Evolutionary conservation across 495 filamentous ascomycete species (phyloP).

Genomic region (Bathelium albidoporum): DNA sequence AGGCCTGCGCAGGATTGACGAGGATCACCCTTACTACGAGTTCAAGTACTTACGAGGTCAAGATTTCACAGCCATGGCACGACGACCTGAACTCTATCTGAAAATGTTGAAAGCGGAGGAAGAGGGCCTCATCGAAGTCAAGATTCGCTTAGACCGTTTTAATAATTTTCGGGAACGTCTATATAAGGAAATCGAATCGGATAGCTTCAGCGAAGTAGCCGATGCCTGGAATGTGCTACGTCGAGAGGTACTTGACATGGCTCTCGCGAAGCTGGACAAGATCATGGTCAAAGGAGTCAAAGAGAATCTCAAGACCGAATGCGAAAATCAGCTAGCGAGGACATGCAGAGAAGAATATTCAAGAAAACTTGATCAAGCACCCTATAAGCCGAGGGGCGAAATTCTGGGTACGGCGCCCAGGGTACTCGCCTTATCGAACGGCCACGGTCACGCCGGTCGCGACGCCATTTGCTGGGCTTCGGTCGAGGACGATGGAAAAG

Average conservation of each 20-base stretch:
- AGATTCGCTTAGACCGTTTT: conserved; percentile 62
- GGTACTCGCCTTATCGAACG: conserved; percentile 76
- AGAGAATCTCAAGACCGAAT: conserved; percentile 80
- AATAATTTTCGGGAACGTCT: conserved; percentile 62
- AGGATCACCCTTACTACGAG: conserved; percentile 91
- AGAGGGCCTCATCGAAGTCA: conserved; percentile 80
- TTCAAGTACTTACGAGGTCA: conserved; percentile 94
- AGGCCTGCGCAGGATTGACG: conserved; percentile 86
- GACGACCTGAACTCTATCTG: conserved; percentile 75
- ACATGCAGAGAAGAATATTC: conserved; percentile 75
- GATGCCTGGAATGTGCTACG: conserved; percentile 90
- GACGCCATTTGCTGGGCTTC: conserved; percentile 86
- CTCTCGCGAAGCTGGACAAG: conserved; percentile 68
- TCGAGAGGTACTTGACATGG: conserved; percentile 70
- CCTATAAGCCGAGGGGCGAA: conserved; percentile 93
- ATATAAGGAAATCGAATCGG: conserved; percentile 73
- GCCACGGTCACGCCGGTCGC: conserved; percentile 57
- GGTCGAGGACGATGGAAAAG: conserved; percentile 83
- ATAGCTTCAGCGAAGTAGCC: conserved; percentile 88
- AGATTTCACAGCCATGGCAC: conserved; percentile 66
- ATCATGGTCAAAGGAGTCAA: conserved; percentile 84
- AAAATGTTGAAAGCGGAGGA: conserved; percentile 95
- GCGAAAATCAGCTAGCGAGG: conserved; percentile 77
- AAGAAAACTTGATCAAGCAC: conserved; percentile 85
- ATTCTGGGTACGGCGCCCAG: conserved; percentile 76